These are phyloP conservation scores for Tylopilus plumbeoviolaceoides DNA, from an alignment of 768 basidiomycete genomes.

Conservation along the genomic window DNA sequence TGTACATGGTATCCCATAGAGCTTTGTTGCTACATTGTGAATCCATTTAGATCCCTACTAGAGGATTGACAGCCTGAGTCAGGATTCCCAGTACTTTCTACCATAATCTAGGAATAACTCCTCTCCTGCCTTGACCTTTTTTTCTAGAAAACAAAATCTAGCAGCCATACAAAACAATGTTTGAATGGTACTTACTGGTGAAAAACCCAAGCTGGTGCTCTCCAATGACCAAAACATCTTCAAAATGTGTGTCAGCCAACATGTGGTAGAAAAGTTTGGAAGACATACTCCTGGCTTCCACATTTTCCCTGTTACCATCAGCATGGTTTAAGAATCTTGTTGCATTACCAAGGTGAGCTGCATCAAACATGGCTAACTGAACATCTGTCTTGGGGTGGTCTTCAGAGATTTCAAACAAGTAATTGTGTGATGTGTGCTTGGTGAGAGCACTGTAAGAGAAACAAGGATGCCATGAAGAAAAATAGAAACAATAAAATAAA, in stretches of 20 bases:
- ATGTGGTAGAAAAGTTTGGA: background rate
- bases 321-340: slow-evolving; percentile 44
- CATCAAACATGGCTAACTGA: slow-evolving; percentile 27
- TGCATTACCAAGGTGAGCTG: slow-evolving; percentile 40
- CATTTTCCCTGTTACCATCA: slow-evolving; percentile 4
- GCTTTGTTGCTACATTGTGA: too few species aligned
- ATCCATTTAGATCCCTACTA: too few species aligned
- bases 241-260: background rate
- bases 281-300: slow-evolving; percentile 27
- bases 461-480: background rate
- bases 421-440: slow-evolving; percentile 27
- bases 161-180: background rate
- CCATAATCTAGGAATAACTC: slow-evolving; percentile 39
- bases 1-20: too few species aligned
- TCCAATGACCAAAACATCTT: slow-evolving; percentile 31
- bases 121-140: slow-evolving; percentile 24
- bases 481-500: too few species aligned
- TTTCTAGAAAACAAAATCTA: slow-evolving; percentile 13
- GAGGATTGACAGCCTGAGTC: too few species aligned
- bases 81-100: slow-evolving; percentile 20
- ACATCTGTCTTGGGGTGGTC: background rate
- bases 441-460: slow-evolving; percentile 8
- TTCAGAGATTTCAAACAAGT: slow-evolving; percentile 28
- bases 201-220: slow-evolving; percentile 36
- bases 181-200: slow-evolving; percentile 27